phyloP scores from a whole-genome alignment of 169 alveolate species.

The Cryptosporidium felis region DNA sequence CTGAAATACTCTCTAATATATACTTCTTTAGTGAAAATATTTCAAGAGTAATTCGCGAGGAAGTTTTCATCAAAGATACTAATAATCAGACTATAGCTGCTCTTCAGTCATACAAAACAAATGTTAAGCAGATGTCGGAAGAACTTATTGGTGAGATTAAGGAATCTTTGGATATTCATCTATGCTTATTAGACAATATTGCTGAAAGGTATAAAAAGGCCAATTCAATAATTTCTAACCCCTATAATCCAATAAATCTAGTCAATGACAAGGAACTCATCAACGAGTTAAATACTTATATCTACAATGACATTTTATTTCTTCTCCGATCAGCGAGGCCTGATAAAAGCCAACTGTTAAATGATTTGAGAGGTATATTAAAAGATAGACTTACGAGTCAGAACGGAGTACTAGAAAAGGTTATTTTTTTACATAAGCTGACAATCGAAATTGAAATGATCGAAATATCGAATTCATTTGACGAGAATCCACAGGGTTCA shows the following conservation, averaged over 20 bases:
- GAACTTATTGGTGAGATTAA: neutral
- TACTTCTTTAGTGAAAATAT: neutral
- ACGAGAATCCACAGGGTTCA: neutral
- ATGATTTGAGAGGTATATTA: neutral
- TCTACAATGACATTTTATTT: neutral
- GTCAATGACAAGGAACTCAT: no score
- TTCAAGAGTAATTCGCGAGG: neutral
- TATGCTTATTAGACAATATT: neutral
- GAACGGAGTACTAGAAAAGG: neutral
- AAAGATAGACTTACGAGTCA: conserved; percentile 7
- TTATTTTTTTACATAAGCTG: conserved; percentile 6
- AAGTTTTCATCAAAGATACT: neutral
- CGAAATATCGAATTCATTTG: neutral
- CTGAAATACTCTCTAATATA: neutral
- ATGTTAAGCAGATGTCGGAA: neutral
- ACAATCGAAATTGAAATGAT: conserved; percentile 13
- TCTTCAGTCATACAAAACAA: conserved; percentile 11
- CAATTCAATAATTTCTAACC: neutral
- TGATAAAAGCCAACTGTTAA: neutral
- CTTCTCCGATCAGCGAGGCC: neutral
- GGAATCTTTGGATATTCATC: neutral
- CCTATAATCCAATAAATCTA: no score
- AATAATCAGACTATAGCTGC: neutral
- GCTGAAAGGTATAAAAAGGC: neutral
- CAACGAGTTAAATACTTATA: no score